Evolutionary conservation across 768 basidiomycete species (phyloP), one percentile per base, ranked within the genome.

Genomic region (Melanogaster broomeanus): DNA sequence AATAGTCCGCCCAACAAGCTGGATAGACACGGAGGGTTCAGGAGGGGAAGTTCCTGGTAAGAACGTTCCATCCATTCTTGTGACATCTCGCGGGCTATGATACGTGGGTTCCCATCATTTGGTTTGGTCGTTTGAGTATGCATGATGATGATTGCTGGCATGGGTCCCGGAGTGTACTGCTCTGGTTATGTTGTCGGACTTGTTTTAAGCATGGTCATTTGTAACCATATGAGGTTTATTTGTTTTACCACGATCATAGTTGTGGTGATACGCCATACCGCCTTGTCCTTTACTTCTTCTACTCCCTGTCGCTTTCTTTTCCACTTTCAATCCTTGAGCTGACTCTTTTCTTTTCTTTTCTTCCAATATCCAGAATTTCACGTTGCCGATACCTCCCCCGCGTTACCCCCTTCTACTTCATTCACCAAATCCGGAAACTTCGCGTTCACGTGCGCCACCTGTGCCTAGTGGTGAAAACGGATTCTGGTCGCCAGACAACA

Each of bases 381-480:
- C 27, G 10, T 58, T 48, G 58, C 69, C 33, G 64, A 51, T 48
- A 65, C 71, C 42, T 63, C 65, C 40, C 54, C 66, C 42, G 53
- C 67, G 42, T 62, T 66, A 48, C 66, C 69, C 42, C 65, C 67
- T 49, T 68, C 72, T n/a, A 12, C 69, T 67, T 35, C 61, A 68
- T 62, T 69, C 72, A 40, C 63, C 66, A 42, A 62, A 57, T 47
- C 58, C 58, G 25, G 60, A 59, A 58, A 52, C 64, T 49, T 56
- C 60, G 48, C 72, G 71, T 59, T 68, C 74, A 66, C 75, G 72
- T 66, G 70, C 73, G 30, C 70, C 73, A 9, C 71, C 74, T 30
- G 65, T 69, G 31, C 61, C 63, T 45, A 58, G 53, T 30, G 53
- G 52, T 28, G 60, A 61, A 53, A 63, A 62, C 55, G 55, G 62